These are phyloP conservation scores for Acanthamoeba royreba DNA, from an alignment of 208 protist genomes.

Conservation along the genomic window DNA sequence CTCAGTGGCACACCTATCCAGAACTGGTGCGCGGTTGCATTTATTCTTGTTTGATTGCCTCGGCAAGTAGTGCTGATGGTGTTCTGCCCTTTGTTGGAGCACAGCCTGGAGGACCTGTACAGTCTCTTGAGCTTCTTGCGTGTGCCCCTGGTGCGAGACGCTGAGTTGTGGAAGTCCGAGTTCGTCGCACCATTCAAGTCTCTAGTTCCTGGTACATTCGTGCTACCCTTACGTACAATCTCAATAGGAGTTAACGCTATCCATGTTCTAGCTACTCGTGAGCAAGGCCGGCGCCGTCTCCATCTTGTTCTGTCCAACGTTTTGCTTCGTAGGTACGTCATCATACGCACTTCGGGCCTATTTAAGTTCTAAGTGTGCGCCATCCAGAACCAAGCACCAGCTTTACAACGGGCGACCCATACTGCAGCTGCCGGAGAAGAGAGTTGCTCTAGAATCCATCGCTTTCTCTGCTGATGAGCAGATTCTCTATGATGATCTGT, in stretches of 20 bases:
- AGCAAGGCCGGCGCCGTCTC: neutral
- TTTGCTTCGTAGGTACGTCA: neutral
- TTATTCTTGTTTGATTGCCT: neutral
- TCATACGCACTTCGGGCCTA: too few species aligned
- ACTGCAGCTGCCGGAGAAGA: neutral
- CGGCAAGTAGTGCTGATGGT: neutral
- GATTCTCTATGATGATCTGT: neutral
- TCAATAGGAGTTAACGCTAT: too few species aligned
- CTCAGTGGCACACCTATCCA: conserved; percentile 81
- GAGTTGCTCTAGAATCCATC: neutral
- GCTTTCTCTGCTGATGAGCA: neutral
- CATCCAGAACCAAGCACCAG: neutral
- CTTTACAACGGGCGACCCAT: too few species aligned
- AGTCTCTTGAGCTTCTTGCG: neutral
- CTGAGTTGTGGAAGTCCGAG: neutral
- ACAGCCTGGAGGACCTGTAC: neutral
- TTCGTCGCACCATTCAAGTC: neutral
- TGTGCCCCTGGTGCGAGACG: neutral
- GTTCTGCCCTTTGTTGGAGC: too few species aligned
- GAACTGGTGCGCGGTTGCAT: conserved; percentile 69
- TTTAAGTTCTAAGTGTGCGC: too few species aligned
- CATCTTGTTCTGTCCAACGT: neutral
- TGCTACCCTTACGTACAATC: too few species aligned
- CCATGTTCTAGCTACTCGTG: neutral
- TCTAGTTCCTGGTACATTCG: too few species aligned